Evolutionary conservation across 805 yeast species (phyloP).

Genomic region (Pichia deserticola): DNA sequence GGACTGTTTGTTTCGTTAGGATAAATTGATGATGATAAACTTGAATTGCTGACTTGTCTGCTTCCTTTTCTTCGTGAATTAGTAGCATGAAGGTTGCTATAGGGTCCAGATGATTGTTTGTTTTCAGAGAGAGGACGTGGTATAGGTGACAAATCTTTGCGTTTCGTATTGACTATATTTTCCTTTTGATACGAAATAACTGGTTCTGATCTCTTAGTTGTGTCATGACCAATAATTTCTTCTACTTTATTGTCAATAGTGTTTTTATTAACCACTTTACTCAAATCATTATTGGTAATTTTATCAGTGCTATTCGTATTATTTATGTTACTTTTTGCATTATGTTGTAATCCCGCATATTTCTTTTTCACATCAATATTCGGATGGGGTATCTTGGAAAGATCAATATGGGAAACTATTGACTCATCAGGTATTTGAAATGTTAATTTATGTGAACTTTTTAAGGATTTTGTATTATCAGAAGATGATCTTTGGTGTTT

Average conservation of each 20-base stretch:
- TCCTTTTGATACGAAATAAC: no score
- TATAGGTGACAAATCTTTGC: no score
- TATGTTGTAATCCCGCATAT: not conserved
- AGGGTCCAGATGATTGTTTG: not conserved
- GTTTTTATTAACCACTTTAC: no score
- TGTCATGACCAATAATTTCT: no score
- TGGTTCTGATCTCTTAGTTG: not conserved
- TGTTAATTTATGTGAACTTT: not conserved
- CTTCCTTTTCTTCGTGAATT: no score
- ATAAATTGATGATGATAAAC: constrained; percentile 8
- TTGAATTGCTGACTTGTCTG: not conserved
- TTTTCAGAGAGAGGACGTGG: not conserved
- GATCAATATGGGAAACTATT: constrained; percentile 3
- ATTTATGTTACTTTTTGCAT: no score
- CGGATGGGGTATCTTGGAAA: not conserved
- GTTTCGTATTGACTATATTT: no score
- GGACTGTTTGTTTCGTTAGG: not conserved
- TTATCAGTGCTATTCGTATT: not conserved
- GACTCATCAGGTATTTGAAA: constrained; percentile 8
- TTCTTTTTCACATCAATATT: not conserved
- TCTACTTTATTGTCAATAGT: no score
- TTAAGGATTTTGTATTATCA: not conserved
- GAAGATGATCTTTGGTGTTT: constrained; percentile 1
- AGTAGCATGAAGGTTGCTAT: not conserved
- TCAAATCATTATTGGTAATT: no score